Base-by-base conservation (phyloP, 495 filamentous ascomycete species). In the Mytilinidion resinicola region DNA sequence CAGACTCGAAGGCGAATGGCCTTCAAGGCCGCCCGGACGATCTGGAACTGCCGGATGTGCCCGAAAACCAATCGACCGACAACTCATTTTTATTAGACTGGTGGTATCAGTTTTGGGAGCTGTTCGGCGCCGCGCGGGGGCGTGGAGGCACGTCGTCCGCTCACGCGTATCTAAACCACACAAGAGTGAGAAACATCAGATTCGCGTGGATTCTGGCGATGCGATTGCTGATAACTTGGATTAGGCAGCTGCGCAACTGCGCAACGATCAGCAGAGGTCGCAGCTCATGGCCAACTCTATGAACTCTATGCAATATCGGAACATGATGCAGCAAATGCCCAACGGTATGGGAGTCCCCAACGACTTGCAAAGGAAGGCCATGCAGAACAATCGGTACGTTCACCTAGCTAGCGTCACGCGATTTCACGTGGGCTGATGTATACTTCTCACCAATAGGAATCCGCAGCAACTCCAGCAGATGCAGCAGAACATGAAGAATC, bases 91-190 rank as follows among this genome's bases (percentile, higher is more conserved):
- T 98, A 11, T 82, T 87, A 48, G 92, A 96, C 59, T 98, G 93
- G 93, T 98, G 95, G 73, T 88, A 83, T 68, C 77, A 96, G 36
- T 98, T 98, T 71, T 97, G 89, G 91, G 93, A 97, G 62, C 89
- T 97, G 67, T 95, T 85, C 66, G 81, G 80, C 66, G 88, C 89
- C 48, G 85, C 87, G 66, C 84, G 87, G 57, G 82, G 80, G 60
- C 80, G 82, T 67, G 76, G 75, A n/a, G 64, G 66, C 36, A 78
- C 72, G 62, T 56, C 59, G 48, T 39, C 61, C 63, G 82, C 87
- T 34, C 76, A 76, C 53, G 81, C 85, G 72, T 91, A 92, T 71
- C 81, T 93, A 19, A 73, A 82, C 47, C 87, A 93, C 63, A 90
- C 83, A 57, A 88, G 92, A 83, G 89, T 96, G 82, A 47, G 78